phyloP scores from a whole-genome alignment of 2,329 filamentous ascomycete species.

The Claviceps paspali region DNA sequence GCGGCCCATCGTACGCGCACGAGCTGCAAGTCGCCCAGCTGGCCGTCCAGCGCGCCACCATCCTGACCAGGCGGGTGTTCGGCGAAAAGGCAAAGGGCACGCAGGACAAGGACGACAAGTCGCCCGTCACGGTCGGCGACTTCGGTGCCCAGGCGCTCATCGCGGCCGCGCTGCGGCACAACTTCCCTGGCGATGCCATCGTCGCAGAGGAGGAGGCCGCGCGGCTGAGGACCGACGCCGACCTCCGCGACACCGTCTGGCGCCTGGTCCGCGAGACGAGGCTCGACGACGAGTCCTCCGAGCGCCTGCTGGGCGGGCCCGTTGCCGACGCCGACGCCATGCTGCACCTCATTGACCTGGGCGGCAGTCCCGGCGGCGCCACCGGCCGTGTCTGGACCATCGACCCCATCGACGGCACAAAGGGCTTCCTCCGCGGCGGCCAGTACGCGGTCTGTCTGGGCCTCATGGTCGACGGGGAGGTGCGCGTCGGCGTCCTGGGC shows the following conservation, averaged over 20 bases:
- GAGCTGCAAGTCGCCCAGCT: conserved; percentile 76
- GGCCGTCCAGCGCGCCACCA: conserved; percentile 63
- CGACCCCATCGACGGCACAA: conserved; percentile 95
- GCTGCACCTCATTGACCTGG: conserved; percentile 51
- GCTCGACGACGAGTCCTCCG: conserved; percentile 38
- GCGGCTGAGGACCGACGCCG: conserved; percentile 55
- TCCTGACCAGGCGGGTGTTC: conserved; percentile 39
- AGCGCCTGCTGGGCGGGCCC: conserved; percentile 52
- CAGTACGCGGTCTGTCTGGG: conserved; percentile 94
- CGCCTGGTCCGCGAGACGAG: conserved; percentile 59
- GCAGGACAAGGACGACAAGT: conserved; percentile 78
- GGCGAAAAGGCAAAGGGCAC: conserved; percentile 88
- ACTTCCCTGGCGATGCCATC: conserved; percentile 81
- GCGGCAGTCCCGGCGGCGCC: conserved; percentile 54
- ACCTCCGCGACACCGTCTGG: conserved; percentile 60
- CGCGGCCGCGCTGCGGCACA: conserved; percentile 74
- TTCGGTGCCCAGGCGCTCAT: conserved; percentile 96
- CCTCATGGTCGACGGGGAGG: conserved; percentile 81
- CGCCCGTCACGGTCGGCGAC: conserved; percentile 93
- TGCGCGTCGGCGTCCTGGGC: conserved; percentile 85
- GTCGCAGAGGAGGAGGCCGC: conserved; percentile 91
- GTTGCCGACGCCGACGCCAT: conserved; percentile 49
- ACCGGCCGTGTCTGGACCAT: conserved; percentile 84
- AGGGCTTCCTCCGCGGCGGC: conserved; percentile 88
- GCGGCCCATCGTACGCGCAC: conserved; percentile 42